These are phyloP conservation scores for Hymenotorrendiella dingleyae DNA, from an alignment of 2,329 filamentous ascomycete species.

Conservation along the genomic window DNA sequence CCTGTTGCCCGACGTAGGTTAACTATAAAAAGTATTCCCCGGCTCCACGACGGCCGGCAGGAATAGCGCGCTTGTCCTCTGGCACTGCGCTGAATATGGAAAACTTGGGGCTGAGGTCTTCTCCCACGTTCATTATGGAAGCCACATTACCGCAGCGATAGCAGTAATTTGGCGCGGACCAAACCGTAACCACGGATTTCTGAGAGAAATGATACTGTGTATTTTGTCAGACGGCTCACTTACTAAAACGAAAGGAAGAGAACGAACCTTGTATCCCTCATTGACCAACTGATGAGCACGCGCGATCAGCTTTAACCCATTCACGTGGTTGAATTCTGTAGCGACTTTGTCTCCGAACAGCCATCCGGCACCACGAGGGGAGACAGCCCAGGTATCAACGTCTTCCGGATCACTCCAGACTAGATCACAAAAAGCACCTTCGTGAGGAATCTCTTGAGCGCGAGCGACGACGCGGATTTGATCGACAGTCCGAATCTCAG, in stretches of 20 bases:
- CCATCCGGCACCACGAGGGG: slow-evolving; percentile 59
- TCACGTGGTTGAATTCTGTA: slow-evolving; percentile 73
- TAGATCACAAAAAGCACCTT: slow-evolving; percentile 70
- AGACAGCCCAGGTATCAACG: slow-evolving; percentile 65
- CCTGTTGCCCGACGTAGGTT: not conserved
- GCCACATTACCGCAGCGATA: slow-evolving; percentile 50
- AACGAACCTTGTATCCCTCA: slow-evolving; percentile 62
- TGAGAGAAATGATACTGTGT: slow-evolving; percentile 82
- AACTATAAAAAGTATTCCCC: slow-evolving; percentile 61
- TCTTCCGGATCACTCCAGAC: slow-evolving; percentile 73
- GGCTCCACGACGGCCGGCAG: slow-evolving; percentile 61
- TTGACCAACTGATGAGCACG: slow-evolving; percentile 71
- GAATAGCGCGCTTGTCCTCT: slow-evolving; percentile 75
- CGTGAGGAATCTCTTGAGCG: slow-evolving; percentile 71
- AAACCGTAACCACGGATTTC: slow-evolving; percentile 83
- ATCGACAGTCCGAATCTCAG: slow-evolving; percentile 68
- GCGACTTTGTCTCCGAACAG: slow-evolving; percentile 57
- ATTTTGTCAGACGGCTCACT: slow-evolving; percentile 26
- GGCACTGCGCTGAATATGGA: slow-evolving; percentile 89
- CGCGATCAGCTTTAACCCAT: slow-evolving; percentile 64
- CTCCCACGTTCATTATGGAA: slow-evolving; percentile 82
- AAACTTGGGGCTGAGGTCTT: slow-evolving; percentile 83
- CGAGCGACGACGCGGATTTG: slow-evolving; percentile 69
- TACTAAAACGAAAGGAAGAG: not conserved
- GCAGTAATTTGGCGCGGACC: slow-evolving; percentile 45